A percentile compares a stretch with the other conserved stretches of the same genome.
Conservation (phyloP, 306 rosid species). For the Herpetospermum pedunculosum region DNA sequence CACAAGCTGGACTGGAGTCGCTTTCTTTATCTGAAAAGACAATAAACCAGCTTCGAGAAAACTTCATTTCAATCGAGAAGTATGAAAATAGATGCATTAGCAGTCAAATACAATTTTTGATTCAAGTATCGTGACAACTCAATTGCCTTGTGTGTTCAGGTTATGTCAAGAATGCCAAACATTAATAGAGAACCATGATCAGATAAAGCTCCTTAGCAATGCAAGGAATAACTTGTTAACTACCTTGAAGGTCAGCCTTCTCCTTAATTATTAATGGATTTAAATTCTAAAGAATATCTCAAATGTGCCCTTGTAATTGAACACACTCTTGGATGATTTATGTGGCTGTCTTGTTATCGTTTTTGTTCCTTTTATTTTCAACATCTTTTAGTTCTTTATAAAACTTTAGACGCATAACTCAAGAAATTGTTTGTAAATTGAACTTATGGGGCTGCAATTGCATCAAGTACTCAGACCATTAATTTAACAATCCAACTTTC, state of each 20-base stretch:
- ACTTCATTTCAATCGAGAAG: conserved; percentile 85
- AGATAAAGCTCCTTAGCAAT: conserved; percentile 97
- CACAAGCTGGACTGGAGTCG: conserved; percentile 77
- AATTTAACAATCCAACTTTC: neutral
- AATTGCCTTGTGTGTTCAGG: conserved; percentile 38
- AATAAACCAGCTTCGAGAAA: conserved; percentile 64
- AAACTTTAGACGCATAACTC: neutral
- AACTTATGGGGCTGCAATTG: neutral
- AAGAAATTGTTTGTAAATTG: neutral
- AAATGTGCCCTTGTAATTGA: neutral
- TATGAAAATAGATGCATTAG: conserved; percentile 24
- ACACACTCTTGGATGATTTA: neutral
- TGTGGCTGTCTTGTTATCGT: neutral
- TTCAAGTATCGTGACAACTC: conserved; percentile 20
- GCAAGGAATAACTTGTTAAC: conserved; percentile 91
- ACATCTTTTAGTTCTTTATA: neutral
- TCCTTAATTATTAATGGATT: neutral
- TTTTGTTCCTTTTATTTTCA: neutral
- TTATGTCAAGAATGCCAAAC: conserved; percentile 88
- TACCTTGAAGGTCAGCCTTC: conserved; percentile 67
- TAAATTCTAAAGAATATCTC: neutral
- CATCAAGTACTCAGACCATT: neutral
- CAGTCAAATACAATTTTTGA: neutral
- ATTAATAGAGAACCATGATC: conserved; percentile 91
- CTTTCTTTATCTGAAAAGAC: conserved; percentile 59